phyloP scores from a whole-genome alignment of 805 yeast species.

The Kodamaea sagamina region DNA sequence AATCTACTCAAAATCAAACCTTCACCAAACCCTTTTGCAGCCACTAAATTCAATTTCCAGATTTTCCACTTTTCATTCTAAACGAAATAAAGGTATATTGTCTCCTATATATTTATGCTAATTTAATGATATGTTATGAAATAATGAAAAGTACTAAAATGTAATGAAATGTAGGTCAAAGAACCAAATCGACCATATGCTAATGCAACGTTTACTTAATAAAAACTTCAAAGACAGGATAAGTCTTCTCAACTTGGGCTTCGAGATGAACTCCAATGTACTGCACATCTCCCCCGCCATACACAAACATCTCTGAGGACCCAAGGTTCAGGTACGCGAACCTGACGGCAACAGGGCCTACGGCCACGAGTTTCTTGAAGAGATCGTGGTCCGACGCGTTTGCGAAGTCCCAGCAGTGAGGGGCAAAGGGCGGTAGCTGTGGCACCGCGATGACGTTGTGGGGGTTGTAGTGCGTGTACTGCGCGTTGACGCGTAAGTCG shows the following conservation, averaged over 20 bases:
- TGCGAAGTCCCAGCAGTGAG: not conserved
- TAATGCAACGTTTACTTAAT: no score
- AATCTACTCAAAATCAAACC: no score
- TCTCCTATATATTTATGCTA: no score
- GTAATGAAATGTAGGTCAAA: no score
- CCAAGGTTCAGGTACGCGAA: not conserved
- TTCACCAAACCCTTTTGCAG: no score
- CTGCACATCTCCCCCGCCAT: not conserved
- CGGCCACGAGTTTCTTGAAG: not conserved
- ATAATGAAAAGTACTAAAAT: no score
- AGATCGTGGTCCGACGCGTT: not conserved
- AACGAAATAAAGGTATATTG: no score
- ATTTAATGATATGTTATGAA: no score
- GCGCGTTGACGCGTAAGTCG: not conserved
- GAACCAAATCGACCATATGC: no score
- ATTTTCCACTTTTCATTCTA: no score
- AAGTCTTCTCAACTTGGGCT: not conserved
- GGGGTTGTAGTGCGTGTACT: not conserved
- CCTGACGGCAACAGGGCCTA: conserved; percentile 1
- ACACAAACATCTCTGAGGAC: not conserved
- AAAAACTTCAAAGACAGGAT: not conserved
- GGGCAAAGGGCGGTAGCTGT: not conserved
- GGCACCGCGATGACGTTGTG: not conserved
- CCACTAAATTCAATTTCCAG: no score
- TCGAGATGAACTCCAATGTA: not conserved